Evolutionary conservation across 768 basidiomycete genomes (phyloP), one percentile per base, ranked within the genome.

Genomic region (Cyclocybe aegerita): DNA sequence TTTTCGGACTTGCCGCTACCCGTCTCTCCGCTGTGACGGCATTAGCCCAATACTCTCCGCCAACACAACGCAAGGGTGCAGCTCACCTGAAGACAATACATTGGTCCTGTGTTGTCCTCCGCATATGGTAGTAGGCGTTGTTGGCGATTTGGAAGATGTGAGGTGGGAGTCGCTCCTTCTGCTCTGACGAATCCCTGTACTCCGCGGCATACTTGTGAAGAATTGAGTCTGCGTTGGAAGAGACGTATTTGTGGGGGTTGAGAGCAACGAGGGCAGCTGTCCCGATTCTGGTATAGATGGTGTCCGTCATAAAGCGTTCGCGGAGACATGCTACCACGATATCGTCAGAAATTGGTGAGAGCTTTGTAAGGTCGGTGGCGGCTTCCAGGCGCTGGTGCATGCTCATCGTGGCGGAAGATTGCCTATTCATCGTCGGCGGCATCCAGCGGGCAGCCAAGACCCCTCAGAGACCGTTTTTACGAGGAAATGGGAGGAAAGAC

Each of bases 71-170:
- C n/a, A 15, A 48, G 46, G 43, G 43, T 16, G 40, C 38, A 48
- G 70, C 85, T 56, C 66, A 95, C 95, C 75, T 90, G 57, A 98
- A 78, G 17, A 98, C 67, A 14, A 99, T 79, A 42, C 86, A 81
- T 70, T 98, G 96, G 68, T 99, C 96, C 74, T 96, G 92, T 1
- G 83, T 80, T 0, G 96, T 99, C 58, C 96, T 77, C 43, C 85
- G 78, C 94, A 98, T 96, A 69, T 98, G 93, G 66, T 94, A 98
- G 70, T 95, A 98, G 4, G 92, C 86, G 70, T 90, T 88, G 60
- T 93, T 87, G 4, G 92, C 90, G 41, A 93, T 76, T 61, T 94
- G 88, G 66, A 97, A 98, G 38, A 98, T 84, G 62, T 99, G 96
- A 1, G 96, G 96, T 32, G 85, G 80, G 2, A 85, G 74, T 7